These are phyloP conservation scores for Leptographium radiaticola DNA, from an alignment of 2,329 filamentous ascomycete species.

Conservation along the genomic window DNA sequence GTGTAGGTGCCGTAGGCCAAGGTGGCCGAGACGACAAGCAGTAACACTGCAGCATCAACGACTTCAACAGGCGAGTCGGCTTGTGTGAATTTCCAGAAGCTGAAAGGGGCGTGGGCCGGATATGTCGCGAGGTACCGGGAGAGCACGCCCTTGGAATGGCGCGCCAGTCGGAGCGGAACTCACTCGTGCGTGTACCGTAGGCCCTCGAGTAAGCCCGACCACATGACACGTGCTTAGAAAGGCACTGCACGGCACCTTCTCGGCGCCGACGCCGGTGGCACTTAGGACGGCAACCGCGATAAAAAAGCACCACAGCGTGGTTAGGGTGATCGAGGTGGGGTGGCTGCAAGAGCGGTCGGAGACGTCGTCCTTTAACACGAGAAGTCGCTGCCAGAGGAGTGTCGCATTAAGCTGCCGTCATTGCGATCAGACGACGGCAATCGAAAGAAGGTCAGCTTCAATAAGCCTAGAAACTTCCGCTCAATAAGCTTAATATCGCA, in stretches of 20 bases:
- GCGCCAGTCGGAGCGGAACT: slow-evolving; percentile 77
- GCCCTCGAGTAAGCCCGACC: too few relatives aligned
- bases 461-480: too few relatives aligned
- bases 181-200: slow-evolving; percentile 52
- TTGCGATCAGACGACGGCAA: too few relatives aligned
- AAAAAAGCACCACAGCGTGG: too few relatives aligned
- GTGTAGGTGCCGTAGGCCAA: slow-evolving; percentile 68
- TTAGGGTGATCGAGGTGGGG: too few relatives aligned
- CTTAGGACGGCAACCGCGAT: too few relatives aligned
- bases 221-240: slow-evolving; percentile 66
- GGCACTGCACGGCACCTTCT: slow-evolving; percentile 29
- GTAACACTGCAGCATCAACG: slow-evolving; percentile 65
- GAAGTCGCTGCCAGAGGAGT: too few relatives aligned
- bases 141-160: slow-evolving; percentile 70
- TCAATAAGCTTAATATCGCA: too few relatives aligned
- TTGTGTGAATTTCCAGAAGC: slow-evolving; percentile 71
- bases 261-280: slow-evolving; percentile 12
- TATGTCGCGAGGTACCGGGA: slow-evolving; percentile 74
- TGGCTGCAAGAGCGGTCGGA: too few relatives aligned
- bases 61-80: slow-evolving; percentile 67
- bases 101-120: slow-evolving; percentile 70
- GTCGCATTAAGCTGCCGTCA: too few relatives aligned
- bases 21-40: slow-evolving; percentile 58
- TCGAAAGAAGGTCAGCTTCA: too few relatives aligned
- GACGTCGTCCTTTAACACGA: too few relatives aligned